A percentile compares a stretch with the other conserved stretches of the same genome.
phyloP scores from a whole-genome alignment of 1,284 basidiomycete genomes.

The Trametes sp. region DNA sequence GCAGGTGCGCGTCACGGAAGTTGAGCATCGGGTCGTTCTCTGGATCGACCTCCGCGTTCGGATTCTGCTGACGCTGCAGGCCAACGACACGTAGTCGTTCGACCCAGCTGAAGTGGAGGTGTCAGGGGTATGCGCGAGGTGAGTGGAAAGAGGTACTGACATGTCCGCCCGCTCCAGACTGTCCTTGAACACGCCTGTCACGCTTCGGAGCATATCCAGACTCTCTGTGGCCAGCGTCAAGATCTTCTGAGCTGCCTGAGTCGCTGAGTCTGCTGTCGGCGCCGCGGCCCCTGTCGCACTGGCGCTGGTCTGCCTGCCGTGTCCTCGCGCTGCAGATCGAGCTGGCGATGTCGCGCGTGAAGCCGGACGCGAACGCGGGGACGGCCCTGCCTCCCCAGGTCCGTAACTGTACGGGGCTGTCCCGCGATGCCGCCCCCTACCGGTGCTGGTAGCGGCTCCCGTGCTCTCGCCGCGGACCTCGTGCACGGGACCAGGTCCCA shows the following conservation, averaged over 20 bases:
- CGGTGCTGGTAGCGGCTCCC: conserved; percentile 13
- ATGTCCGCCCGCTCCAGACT: conserved; percentile 88
- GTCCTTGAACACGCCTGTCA: conserved; percentile 87
- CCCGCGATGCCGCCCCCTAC: conserved; percentile 24
- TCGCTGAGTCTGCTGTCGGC: conserved; percentile 63
- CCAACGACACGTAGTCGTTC: conserved; percentile 79
- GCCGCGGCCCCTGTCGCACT: conserved; percentile 18
- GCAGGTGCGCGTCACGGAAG: conserved; percentile 30
- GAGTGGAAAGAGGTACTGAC: conserved; percentile 53
- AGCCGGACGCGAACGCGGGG: conserved; percentile 42
- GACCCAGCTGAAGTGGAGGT: conserved; percentile 66
- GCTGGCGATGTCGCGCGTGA: conserved; percentile 42
- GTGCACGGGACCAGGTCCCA: conserved; percentile 13
- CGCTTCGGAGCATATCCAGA: conserved; percentile 89
- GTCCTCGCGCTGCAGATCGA: conserved; percentile 30
- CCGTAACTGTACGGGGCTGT: conserved; percentile 41
- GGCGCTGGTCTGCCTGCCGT: conserved; percentile 40
- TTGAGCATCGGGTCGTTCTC: conserved; percentile 27
- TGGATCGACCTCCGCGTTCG: conserved; percentile 25
- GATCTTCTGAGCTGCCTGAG: conserved; percentile 81
- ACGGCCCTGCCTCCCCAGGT: conserved; percentile 39
- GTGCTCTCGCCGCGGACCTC: conserved; percentile 28
- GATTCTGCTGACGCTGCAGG: conserved; percentile 62
- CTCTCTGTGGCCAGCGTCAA: conserved; percentile 89
- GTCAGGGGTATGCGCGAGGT: conserved; percentile 16